phyloP scores from a whole-genome alignment of 768 basidiomycete species.

The Paxillus involutus region DNA sequence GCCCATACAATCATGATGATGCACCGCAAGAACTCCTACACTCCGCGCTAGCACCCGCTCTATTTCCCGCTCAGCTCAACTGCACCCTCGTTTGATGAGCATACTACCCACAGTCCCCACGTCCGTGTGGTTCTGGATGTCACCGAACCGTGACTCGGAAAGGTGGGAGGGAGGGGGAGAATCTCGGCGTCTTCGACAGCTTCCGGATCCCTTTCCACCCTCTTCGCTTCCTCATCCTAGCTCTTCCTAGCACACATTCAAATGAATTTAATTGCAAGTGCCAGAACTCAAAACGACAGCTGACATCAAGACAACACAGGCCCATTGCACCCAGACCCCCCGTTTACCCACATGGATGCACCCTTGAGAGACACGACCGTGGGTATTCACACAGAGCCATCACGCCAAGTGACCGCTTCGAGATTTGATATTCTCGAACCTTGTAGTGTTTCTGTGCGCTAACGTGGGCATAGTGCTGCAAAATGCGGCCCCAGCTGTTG shows the following conservation, averaged over 20 bases:
- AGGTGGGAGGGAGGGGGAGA: neutral
- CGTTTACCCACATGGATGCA: neutral
- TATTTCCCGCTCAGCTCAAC: neutral
- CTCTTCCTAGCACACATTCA: neutral
- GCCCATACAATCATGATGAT: neutral
- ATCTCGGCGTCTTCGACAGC: neutral
- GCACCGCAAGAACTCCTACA: neutral
- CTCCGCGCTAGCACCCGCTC: neutral
- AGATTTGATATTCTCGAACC: neutral
- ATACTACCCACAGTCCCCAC: neutral
- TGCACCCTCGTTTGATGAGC: neutral
- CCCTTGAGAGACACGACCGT: conserved; percentile 2
- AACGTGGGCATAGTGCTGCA: neutral
- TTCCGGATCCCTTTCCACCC: neutral
- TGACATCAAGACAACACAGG: neutral
- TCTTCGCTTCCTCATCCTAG: neutral
- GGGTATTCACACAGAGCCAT: neutral
- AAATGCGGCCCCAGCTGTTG: neutral
- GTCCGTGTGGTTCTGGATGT: neutral
- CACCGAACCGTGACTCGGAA: neutral
- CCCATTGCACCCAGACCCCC: neutral
- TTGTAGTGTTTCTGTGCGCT: neutral
- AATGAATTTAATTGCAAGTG: neutral
- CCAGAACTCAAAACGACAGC: neutral
- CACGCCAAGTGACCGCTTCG: neutral